Evolutionary conservation across 176 grass and related monocot genomes (phyloP).

Genomic region (Raddia guianensis): DNA sequence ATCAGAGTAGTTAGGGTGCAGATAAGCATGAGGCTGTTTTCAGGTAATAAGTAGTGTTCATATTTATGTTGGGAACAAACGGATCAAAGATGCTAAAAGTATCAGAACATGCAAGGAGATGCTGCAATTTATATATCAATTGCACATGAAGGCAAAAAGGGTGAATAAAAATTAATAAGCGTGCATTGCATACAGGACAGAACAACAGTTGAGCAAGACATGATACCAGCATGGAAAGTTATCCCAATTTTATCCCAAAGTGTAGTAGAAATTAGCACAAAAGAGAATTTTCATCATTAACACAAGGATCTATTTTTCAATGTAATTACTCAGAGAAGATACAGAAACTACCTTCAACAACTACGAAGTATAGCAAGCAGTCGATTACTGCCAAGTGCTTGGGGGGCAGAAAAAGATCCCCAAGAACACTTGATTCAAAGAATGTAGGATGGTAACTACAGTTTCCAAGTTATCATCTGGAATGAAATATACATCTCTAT

Average conservation of each 20-base stretch:
- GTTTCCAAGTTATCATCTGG: constrained; percentile 49
- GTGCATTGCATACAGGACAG: constrained; percentile 14
- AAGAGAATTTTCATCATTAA: constrained; percentile 22
- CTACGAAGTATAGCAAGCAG: constrained; percentile 45
- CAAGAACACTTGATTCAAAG: constrained; percentile 45
- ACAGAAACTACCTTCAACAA: constrained; percentile 62
- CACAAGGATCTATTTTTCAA: constrained; percentile 39
- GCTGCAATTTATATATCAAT: constrained; percentile 8
- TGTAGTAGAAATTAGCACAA: constrained; percentile 28
- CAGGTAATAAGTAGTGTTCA: constrained; percentile 13
- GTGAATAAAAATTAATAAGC: constrained; percentile 27
- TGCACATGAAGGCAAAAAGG: constrained; percentile 4
- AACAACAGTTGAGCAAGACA: constrained; percentile 17
- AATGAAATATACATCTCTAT: constrained; percentile 48
- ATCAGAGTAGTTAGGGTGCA: not conserved
- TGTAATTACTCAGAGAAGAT: constrained; percentile 42
- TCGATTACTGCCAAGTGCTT: constrained; percentile 41
- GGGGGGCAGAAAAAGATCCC: constrained; percentile 50
- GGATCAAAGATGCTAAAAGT: constrained; percentile 17
- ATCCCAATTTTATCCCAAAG: constrained; percentile 12
- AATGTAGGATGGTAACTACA: constrained; percentile 56
- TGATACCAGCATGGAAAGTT: constrained; percentile 21
- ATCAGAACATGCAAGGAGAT: not conserved
- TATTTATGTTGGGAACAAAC: constrained; percentile 1
- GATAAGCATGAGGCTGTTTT: not conserved